phyloP scores from a whole-genome alignment of 2,329 filamentous ascomycete genomes.

The Penicillium sp. region DNA sequence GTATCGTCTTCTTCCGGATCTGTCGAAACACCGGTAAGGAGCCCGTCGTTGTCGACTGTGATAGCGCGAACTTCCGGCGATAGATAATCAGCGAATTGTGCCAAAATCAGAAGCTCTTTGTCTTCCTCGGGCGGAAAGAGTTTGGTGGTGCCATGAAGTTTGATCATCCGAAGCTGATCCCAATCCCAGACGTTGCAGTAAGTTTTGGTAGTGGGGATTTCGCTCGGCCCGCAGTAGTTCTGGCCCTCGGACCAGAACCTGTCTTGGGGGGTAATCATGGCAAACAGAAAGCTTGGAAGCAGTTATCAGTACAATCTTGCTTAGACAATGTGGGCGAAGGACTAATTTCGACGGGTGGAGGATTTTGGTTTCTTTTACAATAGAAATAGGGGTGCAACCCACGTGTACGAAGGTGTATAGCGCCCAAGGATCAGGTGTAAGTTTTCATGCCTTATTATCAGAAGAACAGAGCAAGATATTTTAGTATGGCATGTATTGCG shows the following conservation, averaged over 20 bases:
- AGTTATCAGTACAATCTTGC: no score
- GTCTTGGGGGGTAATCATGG: neutral
- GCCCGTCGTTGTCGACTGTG: constrained; percentile 21
- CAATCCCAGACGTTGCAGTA: constrained; percentile 27
- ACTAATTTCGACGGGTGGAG: no score
- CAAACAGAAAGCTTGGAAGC: neutral
- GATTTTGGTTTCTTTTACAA: no score
- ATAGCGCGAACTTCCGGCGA: constrained; percentile 21
- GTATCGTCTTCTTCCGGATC: neutral
- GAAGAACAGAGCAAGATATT: no score
- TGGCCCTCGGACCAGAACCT: constrained; percentile 19
- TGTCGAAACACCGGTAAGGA: constrained; percentile 10
- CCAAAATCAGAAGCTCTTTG: constrained; percentile 15
- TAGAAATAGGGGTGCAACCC: no score
- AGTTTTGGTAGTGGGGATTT: constrained; percentile 21
- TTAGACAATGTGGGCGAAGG: no score
- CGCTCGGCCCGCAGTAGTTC: constrained; percentile 17
- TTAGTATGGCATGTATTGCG: no score
- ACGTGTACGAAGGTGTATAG: no score
- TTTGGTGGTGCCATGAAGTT: constrained; percentile 26
- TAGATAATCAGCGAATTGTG: constrained; percentile 20
- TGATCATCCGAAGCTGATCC: constrained; percentile 23
- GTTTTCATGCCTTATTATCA: no score
- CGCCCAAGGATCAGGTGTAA: no score
- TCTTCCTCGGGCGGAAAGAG: constrained; percentile 23